Evolutionary conservation across 2,329 filamentous ascomycete species (phyloP), one percentile per base, ranked within the genome.

Genomic region (Sphaerulina musiva): DNA sequence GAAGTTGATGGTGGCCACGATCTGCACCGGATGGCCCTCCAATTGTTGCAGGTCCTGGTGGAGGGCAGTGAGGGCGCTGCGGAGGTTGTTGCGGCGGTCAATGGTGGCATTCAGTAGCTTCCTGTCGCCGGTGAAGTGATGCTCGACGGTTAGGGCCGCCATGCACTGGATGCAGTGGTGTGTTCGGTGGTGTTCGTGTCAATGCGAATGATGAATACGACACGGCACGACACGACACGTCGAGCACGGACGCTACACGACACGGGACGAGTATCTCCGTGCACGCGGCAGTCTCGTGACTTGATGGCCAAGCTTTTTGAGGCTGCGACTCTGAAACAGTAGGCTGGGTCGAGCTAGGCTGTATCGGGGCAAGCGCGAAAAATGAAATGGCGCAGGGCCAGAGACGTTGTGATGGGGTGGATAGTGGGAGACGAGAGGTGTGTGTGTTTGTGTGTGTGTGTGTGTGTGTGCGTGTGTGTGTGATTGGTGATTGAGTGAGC

Each of bases 81-180:
- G 52, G 10, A 66, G 51, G 34, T 64, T 59, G 14, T 48, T 55
- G 29, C 63, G 61, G 14, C 43, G 50, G 12, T 59, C 54, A n/a
- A 55, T 40, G 4, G 63, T 64, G 14, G 50, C 50, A 44, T 61
- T 59, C 29, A 63, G 52, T 4, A 65, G 51, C 40, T 48, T 57
- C 42, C 48, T 51, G 36, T 66, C 63, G 50, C 64, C 64, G 31
- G 62, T 54, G 49, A 62, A 65, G 51, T 54, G 45, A 51, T 66
- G 64, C 50, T 63, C 57, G 36, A 61, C 51, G 20, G 48, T 46
- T 7, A 51, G 41, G 20, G n/a, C 29, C 36, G 52, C 38, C 44
- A 52, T 54, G 20, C 20, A 20, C 20, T 20, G 20, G 20, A 20
- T 20, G 20, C 20, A 20, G 20, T 20, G 20, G 20, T 20, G 20